A percentile compares a stretch with the other conserved stretches of the same genome.
Evolutionary conservation across 768 basidiomycete genomes (phyloP).

Genomic region (Mycena haematopus): DNA sequence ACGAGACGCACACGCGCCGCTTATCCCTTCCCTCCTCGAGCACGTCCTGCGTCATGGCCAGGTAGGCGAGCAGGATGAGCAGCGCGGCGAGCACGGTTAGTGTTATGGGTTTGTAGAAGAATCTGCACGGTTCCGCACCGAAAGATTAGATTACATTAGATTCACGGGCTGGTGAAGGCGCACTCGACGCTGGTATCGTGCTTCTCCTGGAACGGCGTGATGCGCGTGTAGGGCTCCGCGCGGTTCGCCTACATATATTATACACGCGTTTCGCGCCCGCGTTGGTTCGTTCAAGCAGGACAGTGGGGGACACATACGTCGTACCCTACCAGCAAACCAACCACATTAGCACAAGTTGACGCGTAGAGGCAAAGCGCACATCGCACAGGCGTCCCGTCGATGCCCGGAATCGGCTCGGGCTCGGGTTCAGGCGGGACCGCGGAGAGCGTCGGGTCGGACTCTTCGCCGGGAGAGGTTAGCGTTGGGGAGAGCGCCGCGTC

Average conservation of each 20-base stretch:
- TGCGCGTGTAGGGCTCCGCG: slow-evolving; percentile 83
- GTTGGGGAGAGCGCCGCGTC: slow-evolving; percentile 46
- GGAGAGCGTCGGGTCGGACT: slow-evolving; percentile 63
- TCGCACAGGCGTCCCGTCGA: slow-evolving; percentile 77
- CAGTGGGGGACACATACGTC: slow-evolving; percentile 67
- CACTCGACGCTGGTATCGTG: slow-evolving; percentile 86
- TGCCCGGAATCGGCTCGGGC: slow-evolving; percentile 73
- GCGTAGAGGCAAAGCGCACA: slow-evolving; percentile 58
- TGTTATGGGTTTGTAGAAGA: slow-evolving; percentile 87
- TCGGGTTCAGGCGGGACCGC: slow-evolving; percentile 55
- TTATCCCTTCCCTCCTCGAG: slow-evolving; percentile 85
- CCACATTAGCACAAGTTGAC: background rate
- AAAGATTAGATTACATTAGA: no score
- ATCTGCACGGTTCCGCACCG: no score
- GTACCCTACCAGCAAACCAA: slow-evolving; percentile 67
- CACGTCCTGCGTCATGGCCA: slow-evolving; percentile 85
- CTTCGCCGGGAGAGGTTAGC: slow-evolving; percentile 50
- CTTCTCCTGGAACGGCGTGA: slow-evolving; percentile 83
- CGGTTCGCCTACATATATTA: slow-evolving; percentile 76
- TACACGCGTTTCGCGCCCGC: no score
- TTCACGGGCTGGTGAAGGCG: no score
- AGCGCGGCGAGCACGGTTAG: slow-evolving; percentile 74
- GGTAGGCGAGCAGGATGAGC: slow-evolving; percentile 74
- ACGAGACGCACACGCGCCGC: slow-evolving; percentile 68
- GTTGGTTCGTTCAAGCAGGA: no score